Base-by-base conservation (phyloP, 371 early-diverging fungal species). In the Capillidium heterosporum region DNA sequence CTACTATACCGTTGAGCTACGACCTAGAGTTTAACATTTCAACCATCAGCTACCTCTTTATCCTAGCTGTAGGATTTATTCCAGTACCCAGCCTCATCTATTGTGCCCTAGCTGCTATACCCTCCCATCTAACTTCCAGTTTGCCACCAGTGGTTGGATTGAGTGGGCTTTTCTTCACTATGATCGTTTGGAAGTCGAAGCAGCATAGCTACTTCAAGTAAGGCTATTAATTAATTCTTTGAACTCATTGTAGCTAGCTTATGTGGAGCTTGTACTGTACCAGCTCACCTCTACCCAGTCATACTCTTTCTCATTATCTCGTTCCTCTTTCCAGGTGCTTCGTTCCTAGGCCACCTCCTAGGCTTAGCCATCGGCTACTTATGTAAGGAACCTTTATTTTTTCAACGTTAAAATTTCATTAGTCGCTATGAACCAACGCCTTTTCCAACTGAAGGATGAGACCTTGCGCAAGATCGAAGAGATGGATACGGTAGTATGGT, bases 171-270 rank as follows among this genome's bases (percentile, higher is more conserved):
- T 19, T 56, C 17, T 56, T 56, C 19, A 44, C 44, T 43, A 40
- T 56, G 27, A 46, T 46, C 29, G 56, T 56, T 19, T 56, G 56
- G 56, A 41, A 56, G 46, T 42, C 44, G 4, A 42, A 27, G 46
- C 29, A 21, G 7, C 27, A 31, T 44, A 40, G 8, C 44, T 23
- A 19, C 39, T 35, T 26, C 27, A 42, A 28, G 41, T 56, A 46
- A 19, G 21, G 7, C 21, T 13, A 3, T 8, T 2, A 32, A 0
- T 15, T 44, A 15, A n/a, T 44, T 15, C 23, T 15, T 8, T 17
- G 5, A 19, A 44, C 19, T 44, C 5, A 44, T 19, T 44, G 8
- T 44, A 19, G 8, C 7, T 46, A 56, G 56, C 46, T 56, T 56
- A 17, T 56, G 42, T 31, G 56, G 56, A 4, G 7, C 41, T 41